A percentile compares a stretch with the other conserved stretches of the same genome.
Conservation (phyloP, 1,139 yeast genomes). For the Hansenula anomala region DNA sequence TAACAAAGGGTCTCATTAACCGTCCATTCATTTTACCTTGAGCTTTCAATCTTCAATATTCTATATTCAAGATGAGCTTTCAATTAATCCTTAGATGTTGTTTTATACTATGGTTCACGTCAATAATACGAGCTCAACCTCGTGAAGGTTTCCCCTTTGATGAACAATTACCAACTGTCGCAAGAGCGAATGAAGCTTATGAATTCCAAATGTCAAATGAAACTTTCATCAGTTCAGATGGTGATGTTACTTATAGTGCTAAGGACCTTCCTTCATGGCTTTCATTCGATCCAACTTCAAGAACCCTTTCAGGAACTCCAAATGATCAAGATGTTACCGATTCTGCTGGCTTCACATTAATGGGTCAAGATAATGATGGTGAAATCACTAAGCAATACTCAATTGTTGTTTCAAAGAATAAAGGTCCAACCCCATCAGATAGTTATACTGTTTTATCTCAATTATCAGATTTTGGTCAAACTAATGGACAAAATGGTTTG, state of each 20-base stretch:
- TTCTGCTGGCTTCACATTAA: conserved; percentile 42
- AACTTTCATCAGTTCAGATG: conserved; percentile 48
- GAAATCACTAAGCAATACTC: conserved; percentile 41
- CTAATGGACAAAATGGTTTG: conserved; percentile 71
- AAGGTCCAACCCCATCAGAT: conserved; percentile 40
- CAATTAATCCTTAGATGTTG: not conserved
- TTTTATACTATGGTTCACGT: not conserved
- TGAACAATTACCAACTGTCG: conserved; percentile 85
- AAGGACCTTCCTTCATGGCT: conserved; percentile 73
- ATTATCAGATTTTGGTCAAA: conserved; percentile 52
- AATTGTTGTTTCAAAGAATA: conserved; percentile 52
- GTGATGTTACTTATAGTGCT: conserved; percentile 49
- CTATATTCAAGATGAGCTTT: not conserved
- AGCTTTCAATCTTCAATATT: no score
- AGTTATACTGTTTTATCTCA: conserved; percentile 41
- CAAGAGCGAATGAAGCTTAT: conserved; percentile 61
- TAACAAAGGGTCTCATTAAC: no score
- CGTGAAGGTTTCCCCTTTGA: conserved; percentile 74
- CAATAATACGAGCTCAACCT: conserved; percentile 31
- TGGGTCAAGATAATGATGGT: conserved; percentile 60
- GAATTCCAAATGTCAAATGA: conserved; percentile 65
- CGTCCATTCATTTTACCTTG: no score
- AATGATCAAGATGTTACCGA: conserved; percentile 38
- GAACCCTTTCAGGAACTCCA: conserved; percentile 73
- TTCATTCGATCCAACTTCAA: conserved; percentile 53